Conservation (phyloP, 2,329 filamentous ascomycete species). For the Fusarium xyrophilum region DNA sequence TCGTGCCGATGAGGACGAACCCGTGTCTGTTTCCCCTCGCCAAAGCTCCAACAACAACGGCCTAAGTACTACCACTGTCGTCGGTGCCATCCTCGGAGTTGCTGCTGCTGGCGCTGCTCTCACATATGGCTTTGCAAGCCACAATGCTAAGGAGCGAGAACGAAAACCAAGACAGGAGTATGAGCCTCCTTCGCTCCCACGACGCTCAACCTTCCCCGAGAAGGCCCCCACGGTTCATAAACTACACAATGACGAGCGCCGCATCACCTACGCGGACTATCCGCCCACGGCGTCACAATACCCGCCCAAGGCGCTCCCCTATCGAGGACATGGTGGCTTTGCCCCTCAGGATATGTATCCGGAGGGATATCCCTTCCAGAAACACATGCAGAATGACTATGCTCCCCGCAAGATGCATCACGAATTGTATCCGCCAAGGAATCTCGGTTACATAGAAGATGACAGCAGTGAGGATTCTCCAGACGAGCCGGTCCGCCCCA, state of each 20-base stretch:
- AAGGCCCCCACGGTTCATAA: constrained; percentile 44
- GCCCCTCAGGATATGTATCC: constrained; percentile 32
- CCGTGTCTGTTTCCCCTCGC: constrained; percentile 40
- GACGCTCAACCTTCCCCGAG: constrained; percentile 57
- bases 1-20: constrained; percentile 29
- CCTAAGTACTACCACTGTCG: constrained; percentile 66
- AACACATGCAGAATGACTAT: constrained; percentile 30
- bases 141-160: constrained; percentile 56
- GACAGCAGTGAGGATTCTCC: constrained; percentile 39
- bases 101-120: constrained; percentile 73
- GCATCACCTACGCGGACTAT: constrained; percentile 29
- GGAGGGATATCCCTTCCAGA: constrained; percentile 36
- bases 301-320: constrained; percentile 34
- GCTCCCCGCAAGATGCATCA: constrained; percentile 36
- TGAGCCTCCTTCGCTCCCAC: constrained; percentile 50
- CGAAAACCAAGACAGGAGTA: constrained; percentile 51
- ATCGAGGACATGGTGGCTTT: constrained; percentile 30
- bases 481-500: constrained; percentile 24
- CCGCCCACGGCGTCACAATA: constrained; percentile 28
- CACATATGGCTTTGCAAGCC: constrained; percentile 71
- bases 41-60: constrained; percentile 50
- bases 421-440: constrained; percentile 33
- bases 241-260: constrained; percentile 30
- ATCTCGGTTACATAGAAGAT: constrained; percentile 39
- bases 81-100: constrained; percentile 79